Evolutionary conservation across 192 early-diverging fungal species (phyloP).

Genomic region (Coemansia aciculifera): DNA sequence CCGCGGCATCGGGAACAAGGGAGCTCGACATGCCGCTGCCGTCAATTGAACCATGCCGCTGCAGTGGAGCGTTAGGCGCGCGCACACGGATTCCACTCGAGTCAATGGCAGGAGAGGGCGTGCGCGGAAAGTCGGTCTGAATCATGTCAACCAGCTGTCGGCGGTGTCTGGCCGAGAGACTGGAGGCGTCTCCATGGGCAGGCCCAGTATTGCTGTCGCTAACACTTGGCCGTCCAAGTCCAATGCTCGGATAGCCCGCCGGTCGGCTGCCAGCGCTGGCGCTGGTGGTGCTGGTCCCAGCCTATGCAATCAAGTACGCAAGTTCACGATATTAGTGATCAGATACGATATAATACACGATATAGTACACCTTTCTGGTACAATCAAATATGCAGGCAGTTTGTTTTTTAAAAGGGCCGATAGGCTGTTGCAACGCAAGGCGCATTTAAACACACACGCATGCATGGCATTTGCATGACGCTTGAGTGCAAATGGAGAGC

Average conservation of each 20-base stretch:
- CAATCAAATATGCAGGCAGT: neutral
- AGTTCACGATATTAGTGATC: neutral
- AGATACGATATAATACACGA: neutral
- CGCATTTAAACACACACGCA: neutral
- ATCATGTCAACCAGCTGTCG: slow-evolving; percentile 53
- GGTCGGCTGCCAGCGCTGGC: slow-evolving; percentile 29
- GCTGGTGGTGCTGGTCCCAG: slow-evolving; percentile 13
- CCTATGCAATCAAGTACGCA: slow-evolving; percentile 13
- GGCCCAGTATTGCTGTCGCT: slow-evolving; percentile 13
- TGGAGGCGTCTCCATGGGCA: slow-evolving; percentile 17
- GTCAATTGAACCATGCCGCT: slow-evolving; percentile 15
- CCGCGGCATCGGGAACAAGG: slow-evolving; percentile 2
- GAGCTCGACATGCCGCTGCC: slow-evolving; percentile 4
- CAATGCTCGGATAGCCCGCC: slow-evolving; percentile 25
- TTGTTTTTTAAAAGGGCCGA: neutral
- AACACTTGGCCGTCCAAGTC: slow-evolving; percentile 26
- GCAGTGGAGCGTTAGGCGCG: slow-evolving; percentile 12
- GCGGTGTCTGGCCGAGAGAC: slow-evolving; percentile 22
- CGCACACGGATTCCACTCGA: slow-evolving; percentile 21
- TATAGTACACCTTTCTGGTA: neutral
- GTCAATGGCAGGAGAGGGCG: slow-evolving; percentile 50
- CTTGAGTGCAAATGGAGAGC: neutral
- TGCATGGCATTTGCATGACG: neutral
- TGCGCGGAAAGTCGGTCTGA: slow-evolving; percentile 52
- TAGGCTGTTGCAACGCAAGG: neutral